These are phyloP conservation scores for Graphium sp. DNA, from an alignment of 2,329 filamentous ascomycete genomes.

Conservation along the genomic window DNA sequence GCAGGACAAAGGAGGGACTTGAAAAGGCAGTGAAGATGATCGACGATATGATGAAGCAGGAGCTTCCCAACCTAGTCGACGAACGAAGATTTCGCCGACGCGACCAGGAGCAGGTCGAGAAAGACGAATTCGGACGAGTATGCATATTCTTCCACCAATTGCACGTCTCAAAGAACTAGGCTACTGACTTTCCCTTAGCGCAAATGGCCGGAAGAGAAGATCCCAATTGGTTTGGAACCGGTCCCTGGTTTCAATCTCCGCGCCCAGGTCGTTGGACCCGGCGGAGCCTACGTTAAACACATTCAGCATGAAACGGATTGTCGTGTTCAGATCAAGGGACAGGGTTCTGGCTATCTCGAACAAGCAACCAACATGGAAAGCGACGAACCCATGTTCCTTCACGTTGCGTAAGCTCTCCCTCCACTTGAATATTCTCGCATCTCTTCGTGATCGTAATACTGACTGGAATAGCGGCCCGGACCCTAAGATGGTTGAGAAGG, in stretches of 20 bases:
- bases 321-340: constrained; percentile 95
- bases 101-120: constrained; percentile 66
- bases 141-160: constrained; percentile 16
- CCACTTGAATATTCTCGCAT: not conserved
- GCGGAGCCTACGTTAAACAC: constrained; percentile 92
- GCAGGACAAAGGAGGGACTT: constrained; percentile 79
- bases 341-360: constrained; percentile 87
- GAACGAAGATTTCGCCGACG: constrained; percentile 80
- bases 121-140: constrained; percentile 83
- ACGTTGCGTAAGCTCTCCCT: constrained; percentile 59
- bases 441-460: constrained; percentile 9
- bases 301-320: constrained; percentile 93
- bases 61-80: constrained; percentile 87
- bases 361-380: constrained; percentile 75
- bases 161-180: not conserved
- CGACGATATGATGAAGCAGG: constrained; percentile 89
- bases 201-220: constrained; percentile 97
- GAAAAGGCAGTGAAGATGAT: constrained; percentile 79
- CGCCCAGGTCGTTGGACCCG: constrained; percentile 88
- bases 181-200: constrained; percentile 40
- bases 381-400: constrained; percentile 91
- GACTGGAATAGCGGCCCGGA: constrained; percentile 57
- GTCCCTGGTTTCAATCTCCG: constrained; percentile 90
- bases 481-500: constrained; percentile 67
- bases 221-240: constrained; percentile 78